These are phyloP conservation scores for Pseudocercospora macadamiae DNA, from an alignment of 2,329 filamentous ascomycete species.

Conservation along the genomic window DNA sequence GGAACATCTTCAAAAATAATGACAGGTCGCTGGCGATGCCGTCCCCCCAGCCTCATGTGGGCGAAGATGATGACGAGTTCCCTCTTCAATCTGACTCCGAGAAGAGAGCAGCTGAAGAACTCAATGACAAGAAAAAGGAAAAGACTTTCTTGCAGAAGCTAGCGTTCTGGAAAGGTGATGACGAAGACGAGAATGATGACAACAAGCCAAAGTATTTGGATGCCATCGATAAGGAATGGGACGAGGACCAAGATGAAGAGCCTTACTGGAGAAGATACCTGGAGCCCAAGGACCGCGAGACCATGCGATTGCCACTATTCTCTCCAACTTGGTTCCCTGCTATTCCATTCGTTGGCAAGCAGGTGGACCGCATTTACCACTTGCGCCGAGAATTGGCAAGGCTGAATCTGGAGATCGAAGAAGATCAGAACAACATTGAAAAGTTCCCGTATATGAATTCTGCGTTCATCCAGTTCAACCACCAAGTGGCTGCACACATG, in stretches of 20 bases:
- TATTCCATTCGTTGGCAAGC: conserved; percentile 78
- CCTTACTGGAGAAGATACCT: conserved; percentile 83
- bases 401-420: conserved; percentile 87
- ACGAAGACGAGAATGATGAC: conserved; percentile 28
- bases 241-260: conserved; percentile 64
- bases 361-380: conserved; percentile 93
- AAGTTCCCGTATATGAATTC: conserved; percentile 91
- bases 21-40: conserved; percentile 41
- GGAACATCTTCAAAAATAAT: conserved; percentile 41
- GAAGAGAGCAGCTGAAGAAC: conserved; percentile 12
- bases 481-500: conserved; percentile 97
- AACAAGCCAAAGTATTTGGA: conserved; percentile 57
- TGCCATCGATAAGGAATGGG: conserved; percentile 65
- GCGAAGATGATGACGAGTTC: conserved; percentile 39
- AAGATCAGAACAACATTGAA: conserved; percentile 83
- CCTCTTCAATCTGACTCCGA: conserved; percentile 23
- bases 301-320: conserved; percentile 72
- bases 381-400: conserved; percentile 84
- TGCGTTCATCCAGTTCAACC: conserved; percentile 97
- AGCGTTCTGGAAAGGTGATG: conserved; percentile 35
- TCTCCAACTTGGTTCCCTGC: conserved; percentile 71
- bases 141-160: conserved; percentile 38
- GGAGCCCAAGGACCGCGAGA: conserved; percentile 79
- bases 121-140: conserved; percentile 5
- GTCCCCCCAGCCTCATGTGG: conserved; percentile 47